These are phyloP conservation scores for Plasmopara muralis DNA, from an alignment of 352 stramenopile species.

Conservation along the genomic window DNA sequence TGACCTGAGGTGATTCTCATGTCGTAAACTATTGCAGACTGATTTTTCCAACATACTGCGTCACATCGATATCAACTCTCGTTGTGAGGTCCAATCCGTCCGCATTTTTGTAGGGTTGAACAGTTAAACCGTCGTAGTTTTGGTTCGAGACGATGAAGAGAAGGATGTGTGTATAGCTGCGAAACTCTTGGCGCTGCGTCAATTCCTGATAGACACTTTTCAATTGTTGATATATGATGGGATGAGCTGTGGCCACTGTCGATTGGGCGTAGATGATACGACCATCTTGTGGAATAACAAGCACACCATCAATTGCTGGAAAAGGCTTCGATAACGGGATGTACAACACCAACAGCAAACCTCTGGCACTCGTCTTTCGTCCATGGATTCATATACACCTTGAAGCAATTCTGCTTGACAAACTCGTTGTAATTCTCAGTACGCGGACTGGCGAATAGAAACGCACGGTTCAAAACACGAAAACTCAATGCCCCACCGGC, in stretches of 20 bases:
- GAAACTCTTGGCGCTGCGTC: constrained; percentile 8
- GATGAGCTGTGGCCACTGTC: constrained; percentile 16
- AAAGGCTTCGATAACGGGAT: constrained; percentile 27
- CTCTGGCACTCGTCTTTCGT: constrained; percentile 16
- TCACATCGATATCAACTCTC: constrained; percentile 8
- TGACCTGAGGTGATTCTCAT: no score
- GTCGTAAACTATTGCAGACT: no score
- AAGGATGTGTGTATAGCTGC: constrained; percentile 21
- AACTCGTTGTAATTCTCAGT: constrained; percentile 20
- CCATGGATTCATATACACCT: constrained; percentile 29
- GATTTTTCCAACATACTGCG: constrained; percentile 5
- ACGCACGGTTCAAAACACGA: constrained; percentile 1
- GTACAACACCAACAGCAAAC: constrained; percentile 17
- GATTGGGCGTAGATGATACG: constrained; percentile 21
- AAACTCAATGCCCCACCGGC: background rate
- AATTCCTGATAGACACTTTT: constrained; percentile 14
- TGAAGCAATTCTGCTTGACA: constrained; percentile 18
- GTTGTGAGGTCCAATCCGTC: constrained; percentile 1
- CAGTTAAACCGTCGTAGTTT: constrained; percentile 19
- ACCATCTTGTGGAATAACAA: constrained; percentile 10
- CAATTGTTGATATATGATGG: constrained; percentile 23
- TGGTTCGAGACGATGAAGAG: constrained; percentile 29
- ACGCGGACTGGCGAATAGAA: constrained; percentile 21
- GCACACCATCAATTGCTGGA: constrained; percentile 26
- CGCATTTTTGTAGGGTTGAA: constrained; percentile 17